Evolutionary conservation across 2,329 filamentous ascomycete genomes (phyloP).

Genomic region (Dendryphion nanum): DNA sequence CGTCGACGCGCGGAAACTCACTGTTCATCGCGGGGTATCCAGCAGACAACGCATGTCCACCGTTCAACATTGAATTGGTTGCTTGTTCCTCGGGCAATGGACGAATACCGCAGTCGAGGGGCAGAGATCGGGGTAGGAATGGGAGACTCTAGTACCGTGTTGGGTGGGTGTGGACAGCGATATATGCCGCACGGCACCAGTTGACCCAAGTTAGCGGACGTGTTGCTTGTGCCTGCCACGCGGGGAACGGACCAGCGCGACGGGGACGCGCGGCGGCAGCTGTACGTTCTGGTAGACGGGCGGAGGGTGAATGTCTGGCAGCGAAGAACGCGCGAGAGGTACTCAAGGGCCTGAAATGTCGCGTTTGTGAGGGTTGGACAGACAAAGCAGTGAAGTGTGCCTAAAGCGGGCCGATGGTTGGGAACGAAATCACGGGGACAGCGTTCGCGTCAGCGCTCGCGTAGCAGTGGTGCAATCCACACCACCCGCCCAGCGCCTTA

Average conservation of each 20-base stretch:
- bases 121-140: not conserved
- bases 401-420: not conserved
- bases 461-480: too few species aligned
- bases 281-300: not conserved
- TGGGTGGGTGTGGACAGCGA: not conserved
- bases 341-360: not conserved
- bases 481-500: too few species aligned
- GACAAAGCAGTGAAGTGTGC: not conserved
- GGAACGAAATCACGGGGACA: too few species aligned
- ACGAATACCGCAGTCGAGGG: not conserved
- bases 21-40: constrained; percentile 7
- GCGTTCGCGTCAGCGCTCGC: too few species aligned
- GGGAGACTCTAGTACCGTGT: not conserved
- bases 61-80: constrained; percentile 9
- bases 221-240: constrained; percentile 1
- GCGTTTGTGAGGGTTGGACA: not conserved
- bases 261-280: constrained; percentile 3
- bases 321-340: not conserved
- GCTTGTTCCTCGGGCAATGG: not conserved
- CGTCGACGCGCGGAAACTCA: not conserved
- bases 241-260: constrained; percentile 4
- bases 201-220: not conserved
- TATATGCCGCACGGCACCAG: too few species aligned
- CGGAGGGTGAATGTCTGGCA: not conserved
- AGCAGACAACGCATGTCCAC: constrained; percentile 5